phyloP scores from a whole-genome alignment of 495 filamentous ascomycete species.

The Geoglossum glabrum region DNA sequence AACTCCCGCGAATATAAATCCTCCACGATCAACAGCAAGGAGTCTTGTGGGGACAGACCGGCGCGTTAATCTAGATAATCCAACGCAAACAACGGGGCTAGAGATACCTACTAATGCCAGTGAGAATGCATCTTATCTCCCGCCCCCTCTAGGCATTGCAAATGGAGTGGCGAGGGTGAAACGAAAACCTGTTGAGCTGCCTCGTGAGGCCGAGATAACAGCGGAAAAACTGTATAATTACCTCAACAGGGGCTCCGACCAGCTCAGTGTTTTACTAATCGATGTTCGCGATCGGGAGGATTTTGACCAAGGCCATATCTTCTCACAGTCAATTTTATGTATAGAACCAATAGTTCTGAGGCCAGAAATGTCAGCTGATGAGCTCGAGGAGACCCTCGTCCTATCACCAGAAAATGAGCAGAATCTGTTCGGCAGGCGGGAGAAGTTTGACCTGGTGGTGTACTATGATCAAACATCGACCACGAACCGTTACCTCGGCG shows the following conservation, averaged over 20 bases:
- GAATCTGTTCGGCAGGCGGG: conserved; percentile 47
- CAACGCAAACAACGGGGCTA: background rate
- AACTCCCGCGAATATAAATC: conserved; percentile 29
- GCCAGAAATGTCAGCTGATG: conserved; percentile 62
- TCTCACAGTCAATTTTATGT: conserved; percentile 61
- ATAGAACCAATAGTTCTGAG: conserved; percentile 67
- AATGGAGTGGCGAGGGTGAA: background rate
- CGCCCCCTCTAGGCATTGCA: background rate
- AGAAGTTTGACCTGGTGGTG: conserved; percentile 70
- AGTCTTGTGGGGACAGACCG: conserved; percentile 21
- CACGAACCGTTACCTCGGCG: conserved; percentile 30
- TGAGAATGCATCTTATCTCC: background rate
- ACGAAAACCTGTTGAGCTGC: conserved; percentile 29
- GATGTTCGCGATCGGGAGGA: conserved; percentile 67
- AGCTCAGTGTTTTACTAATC: conserved; percentile 52
- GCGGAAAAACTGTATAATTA: conserved; percentile 44
- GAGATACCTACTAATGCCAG: background rate
- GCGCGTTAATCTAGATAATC: conserved; percentile 8
- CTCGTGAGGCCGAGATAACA: conserved; percentile 39
- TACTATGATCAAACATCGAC: conserved; percentile 63
- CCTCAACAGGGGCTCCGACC: conserved; percentile 25
- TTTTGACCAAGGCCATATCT: conserved; percentile 78
- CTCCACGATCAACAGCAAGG: conserved; percentile 23
- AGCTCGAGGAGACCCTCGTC: conserved; percentile 65
- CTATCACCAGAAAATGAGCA: conserved; percentile 59